Conservation (phyloP, 331 rosid species). For the Saraca asoca region DNA sequence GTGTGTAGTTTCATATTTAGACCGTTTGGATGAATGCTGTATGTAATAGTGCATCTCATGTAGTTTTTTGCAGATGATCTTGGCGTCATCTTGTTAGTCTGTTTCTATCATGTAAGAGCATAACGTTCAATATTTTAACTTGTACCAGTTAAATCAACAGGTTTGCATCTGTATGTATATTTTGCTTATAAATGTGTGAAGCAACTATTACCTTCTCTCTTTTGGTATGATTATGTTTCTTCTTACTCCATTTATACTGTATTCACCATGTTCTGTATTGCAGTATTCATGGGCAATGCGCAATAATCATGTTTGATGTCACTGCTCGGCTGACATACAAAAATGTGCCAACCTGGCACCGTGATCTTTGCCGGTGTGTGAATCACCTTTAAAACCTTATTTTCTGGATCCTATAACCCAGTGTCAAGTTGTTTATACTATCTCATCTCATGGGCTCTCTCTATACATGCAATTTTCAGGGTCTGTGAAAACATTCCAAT, state of each 20-base stretch:
- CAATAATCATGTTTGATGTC: slow-evolving; percentile 75
- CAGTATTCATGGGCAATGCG: slow-evolving; percentile 81
- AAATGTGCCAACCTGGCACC: slow-evolving; percentile 79
- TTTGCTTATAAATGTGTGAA: no score
- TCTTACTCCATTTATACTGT: not conserved
- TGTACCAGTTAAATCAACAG: no score
- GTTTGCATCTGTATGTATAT: no score
- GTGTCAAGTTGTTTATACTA: not conserved
- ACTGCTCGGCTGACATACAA: slow-evolving; percentile 74
- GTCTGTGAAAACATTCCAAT: slow-evolving; percentile 79
- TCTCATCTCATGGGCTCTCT: not conserved
- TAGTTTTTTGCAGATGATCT: no score
- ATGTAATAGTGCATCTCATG: no score
- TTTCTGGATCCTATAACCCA: not conserved
- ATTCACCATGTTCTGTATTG: slow-evolving; percentile 6
- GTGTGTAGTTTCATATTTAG: no score
- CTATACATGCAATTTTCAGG: slow-evolving; percentile 35
- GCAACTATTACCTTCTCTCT: no score
- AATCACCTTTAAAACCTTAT: not conserved
- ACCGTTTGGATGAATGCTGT: no score
- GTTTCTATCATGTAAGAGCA: no score
- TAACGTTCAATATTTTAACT: no score
- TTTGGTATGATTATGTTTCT: no score
- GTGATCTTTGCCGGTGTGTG: slow-evolving; percentile 69
- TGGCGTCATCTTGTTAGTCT: no score